Evolutionary conservation across 805 yeast species (phyloP), one percentile per base, ranked within the genome.

Genomic region (Saccharomycopsis olivae): DNA sequence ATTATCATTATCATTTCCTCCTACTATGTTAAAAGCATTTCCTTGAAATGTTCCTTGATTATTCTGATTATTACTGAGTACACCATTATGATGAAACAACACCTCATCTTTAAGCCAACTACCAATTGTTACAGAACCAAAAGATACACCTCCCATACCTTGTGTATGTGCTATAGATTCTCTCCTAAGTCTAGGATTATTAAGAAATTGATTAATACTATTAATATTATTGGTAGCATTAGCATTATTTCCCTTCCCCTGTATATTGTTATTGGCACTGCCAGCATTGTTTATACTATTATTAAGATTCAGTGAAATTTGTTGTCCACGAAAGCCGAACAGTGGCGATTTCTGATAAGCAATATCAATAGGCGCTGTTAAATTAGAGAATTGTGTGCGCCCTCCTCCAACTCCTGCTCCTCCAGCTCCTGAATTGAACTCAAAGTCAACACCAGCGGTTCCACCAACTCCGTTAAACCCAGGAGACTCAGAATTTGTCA

Each of bases 81-180:
- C 33, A 2, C 43, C 44, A 24, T 46, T 47, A 35, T 46, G 50
- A 34, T 59, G 68, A 64, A 80, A 71, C 75, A 82, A 69, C 15
- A 82, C 89, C 54, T 89, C 98, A 58, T 89, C 97, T 55, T 87
- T 82, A 18, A 89, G 66, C 98, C 98, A 89, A 13, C 92, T 78
- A 11, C 96, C 96, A 23, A 89, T 87, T 20, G 94, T 81, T 42
- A 88, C 75, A 2, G 95, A 87, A 17, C 97, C 97, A 96, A 96
- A 89, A 6, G 94, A 80, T 25, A 89, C 83, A 35, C 97, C 98
- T 33, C 97, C 97, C 79, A 92, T 84, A 9, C 97, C 97, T 57
- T 86, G 95, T 2, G 95, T 81, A 57, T 89, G 97, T 23, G 96
- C 96, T 43, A 92, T 76, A 43, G 88, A 77, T 53, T 89, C 97